These are phyloP conservation scores for Vitis vinifera DNA, from an alignment of 164 flowering plant genomes.

Conservation along the genomic window DNA sequence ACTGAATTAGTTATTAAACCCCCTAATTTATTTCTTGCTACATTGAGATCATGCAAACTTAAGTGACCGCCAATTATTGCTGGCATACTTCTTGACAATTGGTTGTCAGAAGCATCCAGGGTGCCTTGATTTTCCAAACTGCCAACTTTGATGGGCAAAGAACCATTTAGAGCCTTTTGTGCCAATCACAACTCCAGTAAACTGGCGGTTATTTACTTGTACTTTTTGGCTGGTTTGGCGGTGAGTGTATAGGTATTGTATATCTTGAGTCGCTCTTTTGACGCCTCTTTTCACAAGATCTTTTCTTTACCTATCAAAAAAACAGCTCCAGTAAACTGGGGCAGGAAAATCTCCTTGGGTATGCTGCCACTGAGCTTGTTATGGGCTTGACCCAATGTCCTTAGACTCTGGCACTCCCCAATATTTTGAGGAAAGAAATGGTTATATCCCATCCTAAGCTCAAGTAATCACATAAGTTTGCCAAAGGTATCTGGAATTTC, in stretches of 20 bases:
- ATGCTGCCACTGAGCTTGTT: constrained; percentile 9
- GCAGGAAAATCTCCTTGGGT: constrained; percentile 9
- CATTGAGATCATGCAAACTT: not conserved
- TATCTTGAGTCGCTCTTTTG: no score
- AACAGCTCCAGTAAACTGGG: not conserved
- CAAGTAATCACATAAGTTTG: not conserved
- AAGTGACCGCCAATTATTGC: not conserved
- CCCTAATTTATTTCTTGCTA: not conserved
- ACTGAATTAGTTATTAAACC: not conserved
- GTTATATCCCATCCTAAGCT: constrained; percentile 7
- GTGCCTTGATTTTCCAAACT: constrained; percentile 2
- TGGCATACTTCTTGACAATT: not conserved
- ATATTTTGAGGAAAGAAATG: constrained; percentile 9
- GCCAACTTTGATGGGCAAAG: not conserved
- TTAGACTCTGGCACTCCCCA: not conserved
- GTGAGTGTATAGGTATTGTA: no score
- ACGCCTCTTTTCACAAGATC: no score
- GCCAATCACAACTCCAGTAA: not conserved
- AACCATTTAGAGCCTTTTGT: not conserved
- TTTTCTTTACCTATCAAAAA: no score
- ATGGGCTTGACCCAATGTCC: not conserved
- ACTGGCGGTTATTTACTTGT: no score
- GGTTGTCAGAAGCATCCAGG: not conserved
- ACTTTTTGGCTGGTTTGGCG: no score
- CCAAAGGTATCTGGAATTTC: constrained; percentile 12